Percentiles rank a stretch among this genome's conserved stretches.
phyloP scores from a whole-genome alignment of 164 flowering plant species.

The Umbilicus rupestris region DNA sequence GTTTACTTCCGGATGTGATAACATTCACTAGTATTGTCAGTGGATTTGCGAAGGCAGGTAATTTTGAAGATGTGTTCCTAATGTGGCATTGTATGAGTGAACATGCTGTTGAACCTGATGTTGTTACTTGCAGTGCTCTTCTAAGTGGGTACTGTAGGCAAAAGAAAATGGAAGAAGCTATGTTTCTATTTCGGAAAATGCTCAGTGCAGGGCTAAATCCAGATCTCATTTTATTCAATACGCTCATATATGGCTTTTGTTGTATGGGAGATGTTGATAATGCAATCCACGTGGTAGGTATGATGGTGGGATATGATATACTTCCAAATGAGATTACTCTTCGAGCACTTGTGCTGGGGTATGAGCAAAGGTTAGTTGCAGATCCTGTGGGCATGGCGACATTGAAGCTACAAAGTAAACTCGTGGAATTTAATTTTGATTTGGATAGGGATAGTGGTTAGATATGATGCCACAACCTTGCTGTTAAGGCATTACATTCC shows the following conservation, averaged over 20 bases:
- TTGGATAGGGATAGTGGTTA: conserved; percentile 10
- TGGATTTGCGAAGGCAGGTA: conserved; percentile 25
- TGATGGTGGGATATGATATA: conserved; percentile 30
- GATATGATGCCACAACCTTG: not conserved
- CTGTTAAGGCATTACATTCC: not conserved
- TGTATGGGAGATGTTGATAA: conserved; percentile 22
- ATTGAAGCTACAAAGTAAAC: conserved; percentile 22
- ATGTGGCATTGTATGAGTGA: conserved; percentile 40
- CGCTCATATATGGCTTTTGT: conserved; percentile 43
- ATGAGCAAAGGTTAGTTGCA: conserved; percentile 20
- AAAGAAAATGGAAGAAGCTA: conserved; percentile 34
- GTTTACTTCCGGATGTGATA: conserved; percentile 26
- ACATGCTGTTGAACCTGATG: conserved; percentile 32
- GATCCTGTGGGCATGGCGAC: conserved; percentile 26
- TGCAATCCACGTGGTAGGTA: conserved; percentile 27
- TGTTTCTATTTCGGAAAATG: conserved; percentile 27
- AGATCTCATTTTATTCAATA: conserved; percentile 39
- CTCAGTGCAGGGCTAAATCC: conserved; percentile 33
- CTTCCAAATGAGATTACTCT: conserved; percentile 34
- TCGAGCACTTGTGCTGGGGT: conserved; percentile 29
- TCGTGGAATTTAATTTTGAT: conserved; percentile 18
- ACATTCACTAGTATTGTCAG: conserved; percentile 31
- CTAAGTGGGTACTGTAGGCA: conserved; percentile 39
- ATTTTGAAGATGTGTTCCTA: conserved; percentile 35
- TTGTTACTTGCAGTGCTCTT: conserved; percentile 42